Evolutionary conservation across 2,329 filamentous ascomycete genomes (phyloP).

Genomic region (Fusarium veterinarium): DNA sequence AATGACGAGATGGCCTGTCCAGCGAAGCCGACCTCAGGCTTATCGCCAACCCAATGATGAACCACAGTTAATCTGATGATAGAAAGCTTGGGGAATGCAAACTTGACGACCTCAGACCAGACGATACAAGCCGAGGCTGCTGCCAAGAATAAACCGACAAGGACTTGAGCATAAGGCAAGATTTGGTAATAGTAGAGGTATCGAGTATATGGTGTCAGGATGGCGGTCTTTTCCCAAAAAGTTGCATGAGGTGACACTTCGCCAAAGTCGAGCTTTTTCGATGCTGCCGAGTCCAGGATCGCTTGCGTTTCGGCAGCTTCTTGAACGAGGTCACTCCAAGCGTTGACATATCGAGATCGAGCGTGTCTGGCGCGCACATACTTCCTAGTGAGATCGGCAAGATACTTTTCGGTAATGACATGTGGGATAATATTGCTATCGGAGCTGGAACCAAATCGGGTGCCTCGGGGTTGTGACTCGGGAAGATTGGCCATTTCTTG

Average conservation of each 20-base stretch:
- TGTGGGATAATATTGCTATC: constrained; percentile 70
- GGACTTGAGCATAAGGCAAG: constrained; percentile 74
- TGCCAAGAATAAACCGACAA: constrained; percentile 74
- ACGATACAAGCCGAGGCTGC: constrained; percentile 85
- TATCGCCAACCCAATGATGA: constrained; percentile 78
- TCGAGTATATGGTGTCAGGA: constrained; percentile 84
- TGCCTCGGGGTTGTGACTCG: constrained; percentile 65
- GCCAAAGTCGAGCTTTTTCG: constrained; percentile 82
- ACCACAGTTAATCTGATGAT: constrained; percentile 74
- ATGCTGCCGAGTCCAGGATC: constrained; percentile 85
- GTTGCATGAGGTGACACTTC: constrained; percentile 66
- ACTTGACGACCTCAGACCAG: constrained; percentile 93
- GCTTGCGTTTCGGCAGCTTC: constrained; percentile 80
- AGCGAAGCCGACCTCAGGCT: constrained; percentile 83
- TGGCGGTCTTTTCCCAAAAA: constrained; percentile 63
- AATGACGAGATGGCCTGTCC: constrained; percentile 85
- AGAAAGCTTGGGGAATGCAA: constrained; percentile 80
- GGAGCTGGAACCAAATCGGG: constrained; percentile 55
- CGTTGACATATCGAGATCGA: constrained; percentile 82
- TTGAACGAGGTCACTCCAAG: constrained; percentile 85
- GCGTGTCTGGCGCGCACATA: constrained; percentile 85
- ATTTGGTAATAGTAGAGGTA: constrained; percentile 81
- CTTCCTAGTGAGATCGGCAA: constrained; percentile 88
- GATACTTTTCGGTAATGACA: constrained; percentile 91
- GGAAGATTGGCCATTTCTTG: constrained; percentile 79